These are phyloP conservation scores for Syzygium jambos DNA, from an alignment of 345 rosid genomes.

Conservation along the genomic window DNA sequence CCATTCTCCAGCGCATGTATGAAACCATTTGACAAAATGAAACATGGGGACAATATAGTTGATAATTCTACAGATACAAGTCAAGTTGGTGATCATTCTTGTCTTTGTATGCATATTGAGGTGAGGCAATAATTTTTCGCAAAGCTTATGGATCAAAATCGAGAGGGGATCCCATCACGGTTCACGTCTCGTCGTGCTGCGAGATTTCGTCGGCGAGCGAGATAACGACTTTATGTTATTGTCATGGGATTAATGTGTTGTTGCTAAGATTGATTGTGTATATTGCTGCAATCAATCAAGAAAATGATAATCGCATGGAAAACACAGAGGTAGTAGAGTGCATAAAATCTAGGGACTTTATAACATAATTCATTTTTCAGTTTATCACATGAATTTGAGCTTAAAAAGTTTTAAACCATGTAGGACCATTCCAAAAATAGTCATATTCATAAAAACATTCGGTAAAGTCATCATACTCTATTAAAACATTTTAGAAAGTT, in stretches of 20 bases:
- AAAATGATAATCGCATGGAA: neutral
- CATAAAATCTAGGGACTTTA: too few relatives aligned
- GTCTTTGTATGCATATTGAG: neutral
- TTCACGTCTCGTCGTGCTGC: neutral
- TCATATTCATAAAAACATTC: neutral
- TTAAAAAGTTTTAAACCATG: too few relatives aligned
- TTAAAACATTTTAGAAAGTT: neutral
- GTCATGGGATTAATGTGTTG: neutral
- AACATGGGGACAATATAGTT: neutral
- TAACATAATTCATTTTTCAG: too few relatives aligned
- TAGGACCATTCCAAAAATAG: too few relatives aligned
- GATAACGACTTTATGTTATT: neutral
- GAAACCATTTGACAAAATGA: neutral
- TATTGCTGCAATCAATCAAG: neutral
- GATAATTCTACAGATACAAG: neutral
- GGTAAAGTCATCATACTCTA: neutral
- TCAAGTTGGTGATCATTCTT: neutral
- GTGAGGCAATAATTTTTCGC: neutral
- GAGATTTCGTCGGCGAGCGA: neutral
- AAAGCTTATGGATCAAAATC: neutral
- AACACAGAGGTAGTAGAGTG: too few relatives aligned
- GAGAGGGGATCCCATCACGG: neutral
- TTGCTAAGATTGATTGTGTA: neutral
- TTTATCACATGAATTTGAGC: too few relatives aligned
- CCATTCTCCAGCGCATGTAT: neutral